Percentiles rank a stretch among this genome's conserved stretches.
These are phyloP conservation scores for Heracleum sosnowskyi DNA, from an alignment of 129 eudicot genomes.

Conservation along the genomic window DNA sequence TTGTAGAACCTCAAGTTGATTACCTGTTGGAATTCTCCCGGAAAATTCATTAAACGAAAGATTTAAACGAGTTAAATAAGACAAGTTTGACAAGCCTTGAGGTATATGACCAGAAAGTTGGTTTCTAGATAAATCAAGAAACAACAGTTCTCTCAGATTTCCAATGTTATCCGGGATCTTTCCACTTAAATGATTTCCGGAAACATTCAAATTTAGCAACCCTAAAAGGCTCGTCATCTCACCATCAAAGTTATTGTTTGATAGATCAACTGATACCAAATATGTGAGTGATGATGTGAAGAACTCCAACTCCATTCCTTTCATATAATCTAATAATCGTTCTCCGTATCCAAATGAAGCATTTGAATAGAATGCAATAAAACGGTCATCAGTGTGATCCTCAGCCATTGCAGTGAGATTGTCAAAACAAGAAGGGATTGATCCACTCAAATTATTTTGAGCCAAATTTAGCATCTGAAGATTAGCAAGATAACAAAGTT, in stretches of 20 bases:
- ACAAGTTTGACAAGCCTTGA: background rate
- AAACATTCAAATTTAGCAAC: background rate
- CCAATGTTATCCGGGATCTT: background rate
- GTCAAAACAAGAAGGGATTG: conserved; percentile 3
- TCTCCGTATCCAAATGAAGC: background rate
- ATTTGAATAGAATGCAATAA: background rate
- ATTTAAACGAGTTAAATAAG: background rate
- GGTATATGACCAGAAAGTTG: background rate
- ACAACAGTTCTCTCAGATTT: background rate
- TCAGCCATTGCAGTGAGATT: background rate
- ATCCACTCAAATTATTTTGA: background rate
- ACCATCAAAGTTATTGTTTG: background rate
- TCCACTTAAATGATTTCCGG: background rate
- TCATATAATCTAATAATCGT: background rate
- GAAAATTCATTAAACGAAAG: background rate
- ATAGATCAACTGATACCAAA: background rate
- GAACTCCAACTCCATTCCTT: conserved; percentile 3
- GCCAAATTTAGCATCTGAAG: background rate
- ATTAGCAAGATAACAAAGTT: conserved; percentile 6
- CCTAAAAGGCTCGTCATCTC: background rate
- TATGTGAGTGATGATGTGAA: background rate
- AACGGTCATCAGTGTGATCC: background rate
- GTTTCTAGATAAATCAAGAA: background rate
- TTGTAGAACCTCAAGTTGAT: background rate
- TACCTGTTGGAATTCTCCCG: background rate